Evolutionary conservation across 306 rosid genomes (phyloP), one percentile per base, ranked within the genome.

Genomic region (Cyamopsis tetragonoloba): DNA sequence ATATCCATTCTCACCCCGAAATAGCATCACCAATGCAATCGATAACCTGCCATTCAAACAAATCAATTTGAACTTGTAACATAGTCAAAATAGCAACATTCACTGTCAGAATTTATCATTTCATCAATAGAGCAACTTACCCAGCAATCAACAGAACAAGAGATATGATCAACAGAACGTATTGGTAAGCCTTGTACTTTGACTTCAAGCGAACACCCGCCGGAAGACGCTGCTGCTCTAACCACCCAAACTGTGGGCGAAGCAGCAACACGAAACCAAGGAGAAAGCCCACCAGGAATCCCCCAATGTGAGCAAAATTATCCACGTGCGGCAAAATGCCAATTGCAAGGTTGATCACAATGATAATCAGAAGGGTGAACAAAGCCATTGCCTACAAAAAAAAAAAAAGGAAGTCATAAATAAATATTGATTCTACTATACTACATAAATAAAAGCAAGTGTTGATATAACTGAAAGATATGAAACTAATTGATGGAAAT

Each of bases 291-390:
- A 81, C 77, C 4, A 83, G 39, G 51, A 89, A 88, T 34, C 98
- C 96, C 0, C 98, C 96, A 0, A 89, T 86, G 65, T 92, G 96
- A 1, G 93, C 96, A 13, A 87, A 86, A 32, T 89, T 92, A 75
- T 87, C 91, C 0, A 89, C 86, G 13, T 73, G 98, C 2, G 96
- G 96, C 44, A 89, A 54, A 66, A 92, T 83, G 41, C 96, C 96
- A 50, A 89, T 70, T 20, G 77, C 88, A 4, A 92, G 88, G 79
- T 89, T 89, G 63, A 92, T 69, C 18, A 78, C 71, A 53, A 80
- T 70, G 60, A 93, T 80, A 54, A 81, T 68, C 22, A 89, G 12
- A 32, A 93, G 87, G 22, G 96, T 86, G 66, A 80, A 0, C 50
- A 92, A 46, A 17, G 96, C 91, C 62, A 84, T 85, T 62, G 63